Evolutionary conservation across 768 basidiomycete species (phyloP), one percentile per base, ranked within the genome.

Genomic region (Mycena galericulata): DNA sequence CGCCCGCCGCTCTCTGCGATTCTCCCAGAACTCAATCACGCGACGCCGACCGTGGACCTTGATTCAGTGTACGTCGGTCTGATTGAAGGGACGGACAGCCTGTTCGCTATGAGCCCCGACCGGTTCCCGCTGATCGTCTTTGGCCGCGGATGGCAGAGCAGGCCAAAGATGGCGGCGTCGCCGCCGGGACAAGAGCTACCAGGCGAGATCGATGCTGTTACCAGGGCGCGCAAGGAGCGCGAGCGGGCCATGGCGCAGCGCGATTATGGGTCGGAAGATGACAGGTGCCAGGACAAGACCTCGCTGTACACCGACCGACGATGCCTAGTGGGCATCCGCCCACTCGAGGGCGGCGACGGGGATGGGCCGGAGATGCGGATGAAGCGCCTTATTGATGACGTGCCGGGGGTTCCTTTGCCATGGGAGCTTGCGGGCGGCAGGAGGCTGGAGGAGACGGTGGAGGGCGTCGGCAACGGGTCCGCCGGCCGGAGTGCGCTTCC

Each of bases 81-180:
- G 20, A 86, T 96, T 18, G 86, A 88, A 50, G 89, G 90, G 74
- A 88, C 87, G 0, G 89, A 86, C 3, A 92, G 92, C 45, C 83
- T 98, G 1, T 97, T 90, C 73, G 96, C 94, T 22, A 92, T 98
- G 89, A 93, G 92, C 70, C 91, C 93, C 0, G 84, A 87, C 14
- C 87, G 86, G 9, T 98, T 88, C 75, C 97, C 97, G 0, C 84
- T 98, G 12, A 92, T 97, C 66, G 89, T 87, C 6, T 94, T 95
- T 72, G 85, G 88, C 3, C 78, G 79, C 6, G 67, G 70, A 14
- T 76, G 26, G 81, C 81, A 34, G 76, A 75, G 22, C 53, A 62
- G 24, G 14, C 70, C 66, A 29, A 60, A 46, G 59, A 38, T 18
- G 45, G 65, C 60, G 58, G 63, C 62, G 17, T 27, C 30, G 66